Evolutionary conservation across 1,284 basidiomycete species (phyloP), one percentile per base, ranked within the genome.

Genomic region (Trametes hirsuta): DNA sequence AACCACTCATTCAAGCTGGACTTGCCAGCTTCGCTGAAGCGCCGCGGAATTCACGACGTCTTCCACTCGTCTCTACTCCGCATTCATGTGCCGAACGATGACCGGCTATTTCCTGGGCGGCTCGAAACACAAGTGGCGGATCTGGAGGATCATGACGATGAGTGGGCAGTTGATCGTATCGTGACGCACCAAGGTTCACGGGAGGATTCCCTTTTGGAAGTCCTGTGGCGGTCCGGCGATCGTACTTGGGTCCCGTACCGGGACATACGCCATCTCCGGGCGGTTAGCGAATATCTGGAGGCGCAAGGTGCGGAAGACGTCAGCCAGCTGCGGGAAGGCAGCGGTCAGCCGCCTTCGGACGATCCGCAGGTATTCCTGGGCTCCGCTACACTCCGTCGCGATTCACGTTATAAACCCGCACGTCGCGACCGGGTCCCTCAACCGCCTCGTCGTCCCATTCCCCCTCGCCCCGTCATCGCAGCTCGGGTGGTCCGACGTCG

Each of bases 211-310:
- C 15, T 68, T 3, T 78, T 76, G 47, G 62, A 76, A 36, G 58
- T 77, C 0, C 22, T 58, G 3, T 79, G 76, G 72, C 66, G 63
- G 15, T 51, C 70, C 0, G 76, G 76, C 0, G 75, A 79, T 55
- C 45, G 40, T 0, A 74, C 69, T 0, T 78, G 76, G 75, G 56
- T 71, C 12, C 66, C 68, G 0, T 70, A 68, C 25, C 8, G 25
- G 4, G 18, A 11, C n/a, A 34, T 55, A 5, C 2, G 15, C 6
- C 15, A 24, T 10, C n/a, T 36, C 36, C 41, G 36, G 12, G 53
- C 53, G 8, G 9, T 47, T 5, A 36, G 22, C 6, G 53, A 42
- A 6, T 55, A 55, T 21, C 44, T 55, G n/a, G 53, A 55, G n/a
- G 53, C 37, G 3, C 10, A 15, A 4, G 46, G 46, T 1, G 53